Base-by-base conservation (phyloP, 2,329 filamentous ascomycete species). In the Periconia digitata region DNA sequence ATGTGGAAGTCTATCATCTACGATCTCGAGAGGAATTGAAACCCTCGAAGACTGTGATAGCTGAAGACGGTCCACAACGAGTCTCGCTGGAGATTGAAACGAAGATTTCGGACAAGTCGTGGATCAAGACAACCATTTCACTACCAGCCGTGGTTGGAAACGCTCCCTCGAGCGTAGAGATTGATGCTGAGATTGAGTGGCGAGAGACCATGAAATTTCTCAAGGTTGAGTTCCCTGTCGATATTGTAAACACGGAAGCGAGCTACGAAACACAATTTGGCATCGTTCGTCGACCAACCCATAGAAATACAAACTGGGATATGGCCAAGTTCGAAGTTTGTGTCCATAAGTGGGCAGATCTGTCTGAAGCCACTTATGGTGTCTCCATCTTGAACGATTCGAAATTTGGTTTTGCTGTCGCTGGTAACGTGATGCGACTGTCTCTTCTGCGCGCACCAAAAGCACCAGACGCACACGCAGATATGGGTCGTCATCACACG, bases 251-350 rank as follows among this genome's bases (percentile, higher is more conserved):
- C 72, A 95, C 87, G 0, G 91, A 96, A 72, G 94, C 94, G 24
- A 89, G 85, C 12, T 99, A 99, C 70, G 94, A 99, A 72, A 95
- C 90, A 7, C 92, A 96, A 63, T 97, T 90, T 65, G 92, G 92
- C 59, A 84, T 96, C 59, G 86, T 94, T 54, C 85, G 85, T 58
- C 84, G 94, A 23, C 92, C 94, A 2, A 99, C 94, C 0, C 94
- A 99, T 74, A 97, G 96, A 81, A 99, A 99, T 75, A 99, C 94
- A 3, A 87, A 83, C 58, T 96, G 91, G 91, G 91, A 96, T 66
- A 95, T 95, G 91, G 92, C 92, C 64, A 96, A 96, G 65, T 96
- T 96, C 62, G 92, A 96, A 75, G 92, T 96, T 43, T 96, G 91
- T 79, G 92, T 89, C 70, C 92, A 96, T 76, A 92, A 92, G 69